Base-by-base conservation (phyloP, 1,284 basidiomycete species). In the Coniferiporia weirii region DNA sequence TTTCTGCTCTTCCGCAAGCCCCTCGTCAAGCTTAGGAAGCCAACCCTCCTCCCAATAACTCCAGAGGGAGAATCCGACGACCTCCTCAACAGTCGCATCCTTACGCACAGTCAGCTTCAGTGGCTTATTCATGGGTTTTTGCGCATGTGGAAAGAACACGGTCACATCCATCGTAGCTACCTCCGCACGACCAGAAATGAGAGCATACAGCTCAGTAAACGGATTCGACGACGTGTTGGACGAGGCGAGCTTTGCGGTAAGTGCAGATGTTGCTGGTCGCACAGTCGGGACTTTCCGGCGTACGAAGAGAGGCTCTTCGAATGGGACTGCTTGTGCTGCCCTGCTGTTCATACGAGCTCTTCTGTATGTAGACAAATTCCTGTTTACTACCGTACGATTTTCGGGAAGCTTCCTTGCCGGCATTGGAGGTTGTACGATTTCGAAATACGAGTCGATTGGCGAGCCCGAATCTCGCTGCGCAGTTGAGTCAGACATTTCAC, bases 81-180 rank as follows among this genome's bases (percentile, higher is more conserved):
- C 91, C 70, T 99, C 96, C 70, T 99, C 97, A 15, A 98, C 87
- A 0, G 88, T 91, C 0, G 94, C 90, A 67, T 98, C 95, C 64
- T 87, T 87, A 58, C 93, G 77, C 5, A 98, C 90, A 59, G 80
- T 87, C 17, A 91, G 74, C 36, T 79, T 72, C 79, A 89, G 81
- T 22, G 76, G 68, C 52, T 80, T 79, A 1, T 81, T 81, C 27
- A 66, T 72, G 0, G 91, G 90, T 53, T 84, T 75, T 1, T 74
- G 75, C 3, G 91, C 89, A 67, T 89, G 87, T 0, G 96, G 96
- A 74, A 97, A 98, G 74, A 87, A 98, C 0, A 98, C 79, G 50
- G 83, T 82, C 52, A 97, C 83, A 15, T 79, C 79, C 60, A 88
- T 79, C 4, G 84, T 81, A 3, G 80, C 79, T 8, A 81, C 71